Base-by-base conservation (phyloP, 2,329 filamentous ascomycete species). In the Blastomyces emzantsi region DNA sequence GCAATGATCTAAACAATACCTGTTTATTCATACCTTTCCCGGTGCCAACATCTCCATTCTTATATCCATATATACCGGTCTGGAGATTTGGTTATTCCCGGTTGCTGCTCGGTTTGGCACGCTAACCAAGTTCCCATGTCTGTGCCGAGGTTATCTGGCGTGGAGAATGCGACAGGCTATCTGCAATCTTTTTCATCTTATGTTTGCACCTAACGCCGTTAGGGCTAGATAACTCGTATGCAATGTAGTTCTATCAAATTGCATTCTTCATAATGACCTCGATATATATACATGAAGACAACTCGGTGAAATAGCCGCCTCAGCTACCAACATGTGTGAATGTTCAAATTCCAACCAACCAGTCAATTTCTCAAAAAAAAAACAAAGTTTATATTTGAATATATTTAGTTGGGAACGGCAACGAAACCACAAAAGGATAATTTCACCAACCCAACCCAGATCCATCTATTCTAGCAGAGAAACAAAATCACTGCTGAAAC, bases 11-110 rank as follows among this genome's bases (percentile, higher is more conserved):
- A 30, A 60, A 60, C 30, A 49, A 19, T 30, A 11, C 9, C 11
- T 11, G 57, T n/a, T 3, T 60, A 0, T 30, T 60, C 57, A 60
- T 60, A 43, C 43, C 57, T 36, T 19, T 49, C 9, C 22, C 8
- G 52, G 30, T 36, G 52, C 36, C 55, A 57, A 43, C 55, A 57
- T 57, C 33, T 39, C n/a, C 36, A 25, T 22, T 57, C 36, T 57
- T 57, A 57, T 57, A 57, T 13, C 9, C 7, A 22, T 43, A 7
- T 36, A 19, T 43, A 19, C 41, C 11, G n/a, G 36, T 36, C 17
- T 11, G 28, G 52, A 19, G 6, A 6, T 19, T n/a, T 55, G 7
- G 13, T n/a, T 3, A 11, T 33, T 19, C 52, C 33, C 33, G 52
- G 15, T 3, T 55, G 52, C 30, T 17, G 28, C 33, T 41, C 22